These are phyloP conservation scores for Penicillium taxi DNA, from an alignment of 495 filamentous ascomycete species.

Conservation along the genomic window DNA sequence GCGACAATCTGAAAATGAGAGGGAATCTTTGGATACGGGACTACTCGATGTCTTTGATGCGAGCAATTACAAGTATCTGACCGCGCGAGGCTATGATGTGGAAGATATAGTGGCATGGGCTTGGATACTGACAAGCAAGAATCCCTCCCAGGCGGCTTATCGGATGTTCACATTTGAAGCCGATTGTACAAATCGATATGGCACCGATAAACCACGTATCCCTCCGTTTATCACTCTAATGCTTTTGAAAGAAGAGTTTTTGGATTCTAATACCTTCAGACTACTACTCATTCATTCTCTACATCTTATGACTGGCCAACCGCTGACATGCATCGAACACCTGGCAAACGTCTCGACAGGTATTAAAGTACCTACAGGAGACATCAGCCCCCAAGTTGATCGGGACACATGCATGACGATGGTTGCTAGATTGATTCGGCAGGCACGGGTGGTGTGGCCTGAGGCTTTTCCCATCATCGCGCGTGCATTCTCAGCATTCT, in stretches of 20 bases:
- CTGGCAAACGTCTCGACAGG: not conserved
- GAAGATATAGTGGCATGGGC: slow-evolving; percentile 52
- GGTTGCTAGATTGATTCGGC: slow-evolving; percentile 49
- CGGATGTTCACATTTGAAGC: slow-evolving; percentile 34
- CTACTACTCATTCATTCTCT: slow-evolving; percentile 37
- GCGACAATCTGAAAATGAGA: slow-evolving; percentile 1
- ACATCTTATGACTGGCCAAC: slow-evolving; percentile 30
- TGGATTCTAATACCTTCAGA: slow-evolving; percentile 36
- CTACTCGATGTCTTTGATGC: slow-evolving; percentile 31
- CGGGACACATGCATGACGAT: slow-evolving; percentile 24
- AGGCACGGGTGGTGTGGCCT: slow-evolving; percentile 52
- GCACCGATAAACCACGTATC: slow-evolving; percentile 9
- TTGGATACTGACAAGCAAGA: slow-evolving; percentile 45
- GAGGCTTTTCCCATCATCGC: slow-evolving; percentile 43
- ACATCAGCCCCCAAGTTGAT: slow-evolving; percentile 11
- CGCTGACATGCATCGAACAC: slow-evolving; percentile 10
- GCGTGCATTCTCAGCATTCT: slow-evolving; percentile 28
- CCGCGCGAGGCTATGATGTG: slow-evolving; percentile 28
- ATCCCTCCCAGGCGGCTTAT: slow-evolving; percentile 31
- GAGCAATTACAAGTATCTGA: slow-evolving; percentile 26
- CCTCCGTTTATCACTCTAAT: slow-evolving; percentile 46
- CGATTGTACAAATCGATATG: too few species aligned
- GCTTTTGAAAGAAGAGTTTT: slow-evolving; percentile 37
- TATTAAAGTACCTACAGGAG: slow-evolving; percentile 1
- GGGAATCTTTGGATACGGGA: slow-evolving; percentile 15